phyloP scores from a whole-genome alignment of 1,139 yeast species.

The Taphrina communis region DNA sequence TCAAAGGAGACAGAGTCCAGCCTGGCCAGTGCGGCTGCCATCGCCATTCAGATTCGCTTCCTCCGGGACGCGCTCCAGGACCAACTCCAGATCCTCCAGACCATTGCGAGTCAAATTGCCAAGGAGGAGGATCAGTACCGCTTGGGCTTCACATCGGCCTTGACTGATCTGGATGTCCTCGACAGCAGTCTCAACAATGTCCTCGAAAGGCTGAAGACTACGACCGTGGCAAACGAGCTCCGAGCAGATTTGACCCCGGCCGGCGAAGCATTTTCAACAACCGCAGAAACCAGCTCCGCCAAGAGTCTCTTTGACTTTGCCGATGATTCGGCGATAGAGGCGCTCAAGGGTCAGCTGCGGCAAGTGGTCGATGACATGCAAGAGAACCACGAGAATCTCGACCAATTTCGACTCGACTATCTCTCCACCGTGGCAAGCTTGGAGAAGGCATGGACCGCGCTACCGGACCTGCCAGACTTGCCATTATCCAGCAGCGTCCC shows the following conservation, averaged over 20 bases:
- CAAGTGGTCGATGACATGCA: constrained; percentile 33
- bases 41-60: constrained; percentile 1
- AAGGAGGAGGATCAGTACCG: constrained; percentile 17
- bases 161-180: constrained; percentile 21
- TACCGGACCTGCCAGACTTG: constrained; percentile 18
- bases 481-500: background rate
- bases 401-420: background rate
- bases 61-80: constrained; percentile 22
- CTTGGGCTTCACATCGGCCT: background rate
- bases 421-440: background rate
- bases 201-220: constrained; percentile 17
- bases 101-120: constrained; percentile 1
- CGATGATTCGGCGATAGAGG: constrained; percentile 31
- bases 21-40: background rate
- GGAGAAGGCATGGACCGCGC: constrained; percentile 5
- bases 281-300: background rate
- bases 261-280: background rate
- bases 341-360: constrained; percentile 31
- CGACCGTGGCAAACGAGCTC: constrained; percentile 9
- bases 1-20: constrained; percentile 11
- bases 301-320: constrained; percentile 33
- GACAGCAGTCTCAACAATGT: constrained; percentile 26
- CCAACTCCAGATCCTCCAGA: constrained; percentile 21
- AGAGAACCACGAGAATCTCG: constrained; percentile 27
- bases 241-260: background rate